Base-by-base conservation (phyloP, 352 stramenopile genomes). In the Globisporangium megalacanthum region DNA sequence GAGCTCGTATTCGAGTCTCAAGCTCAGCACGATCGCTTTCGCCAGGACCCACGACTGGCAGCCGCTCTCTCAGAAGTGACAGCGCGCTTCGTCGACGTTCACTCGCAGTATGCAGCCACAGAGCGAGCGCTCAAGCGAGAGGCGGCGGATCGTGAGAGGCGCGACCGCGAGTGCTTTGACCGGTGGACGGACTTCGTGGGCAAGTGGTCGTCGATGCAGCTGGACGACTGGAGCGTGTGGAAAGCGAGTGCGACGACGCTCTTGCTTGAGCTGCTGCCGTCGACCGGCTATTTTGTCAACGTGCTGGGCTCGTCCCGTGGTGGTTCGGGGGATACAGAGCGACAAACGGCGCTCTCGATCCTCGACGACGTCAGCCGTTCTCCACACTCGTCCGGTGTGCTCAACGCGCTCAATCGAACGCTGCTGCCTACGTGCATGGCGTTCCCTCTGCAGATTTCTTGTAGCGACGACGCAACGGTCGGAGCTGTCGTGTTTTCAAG, bases 1-100 rank as follows among this genome's bases (percentile, higher is more conserved):
- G 47, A 65, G 47, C 56, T 65, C 46, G 59, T 46, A 6, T 65
- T 65, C 13, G 59, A 33, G 31, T 54, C 47, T 36, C 46, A 65
- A 29, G 19, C 31, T 11, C 52, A 60, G 33, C 47, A 39, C 15
- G 37, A 60, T 13, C 49, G 41, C 19, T 61, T 65, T 35, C 13
- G 53, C 22, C 22, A 19, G 6, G 49, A 65, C 29, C 33, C 29
- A 1, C 14, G 4, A 7, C 14, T 65, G 19, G 0, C 22, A 7
- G 17, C n/a, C 25, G 15, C 19, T 0, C 39, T 57, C 9, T 25
- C 47, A 3, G 25, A 56, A 11, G 22, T 35, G 6, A 33, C 39
- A 36, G 25, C 47, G 20, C 39, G 54, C 22, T 53, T 37, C 13
- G 9, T 57, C 39, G 48, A 14, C 7, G 33, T 45, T 14, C 49